Conservation (phyloP, 768 basidiomycete species). For the Chalciporus piperatus region DNA sequence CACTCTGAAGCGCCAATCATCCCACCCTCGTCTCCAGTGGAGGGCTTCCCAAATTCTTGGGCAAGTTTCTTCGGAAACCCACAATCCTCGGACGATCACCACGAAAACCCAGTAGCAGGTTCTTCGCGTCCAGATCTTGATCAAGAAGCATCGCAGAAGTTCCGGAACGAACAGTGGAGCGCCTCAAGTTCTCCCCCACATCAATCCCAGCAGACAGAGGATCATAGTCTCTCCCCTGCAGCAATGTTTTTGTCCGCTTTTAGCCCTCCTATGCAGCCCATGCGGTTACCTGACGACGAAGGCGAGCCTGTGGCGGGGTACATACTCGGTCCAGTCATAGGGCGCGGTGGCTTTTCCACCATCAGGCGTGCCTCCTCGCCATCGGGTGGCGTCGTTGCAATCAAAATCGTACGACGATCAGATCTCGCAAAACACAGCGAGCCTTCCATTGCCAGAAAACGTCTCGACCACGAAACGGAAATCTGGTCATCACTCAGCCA, state of each 20-base stretch:
- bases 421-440: constrained; percentile 54
- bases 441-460: constrained; percentile 46
- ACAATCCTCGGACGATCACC: constrained; percentile 2
- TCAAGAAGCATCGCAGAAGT: constrained; percentile 20
- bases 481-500: constrained; percentile 78
- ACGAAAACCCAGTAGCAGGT: background rate
- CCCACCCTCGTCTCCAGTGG: constrained; percentile 4
- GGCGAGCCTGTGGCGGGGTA: constrained; percentile 70
- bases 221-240: constrained; percentile 53
- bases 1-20: background rate
- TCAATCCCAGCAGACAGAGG: constrained; percentile 12
- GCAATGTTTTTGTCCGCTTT: constrained; percentile 73
- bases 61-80: background rate
- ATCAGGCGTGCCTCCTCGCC: constrained; percentile 68
- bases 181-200: background rate
- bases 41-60: constrained; percentile 14
- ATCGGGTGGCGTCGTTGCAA: constrained; percentile 68
- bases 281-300: constrained; percentile 56
- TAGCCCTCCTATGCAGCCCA: constrained; percentile 37
- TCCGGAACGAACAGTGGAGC: constrained; percentile 7
- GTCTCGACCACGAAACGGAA: constrained; percentile 65
- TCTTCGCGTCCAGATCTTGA: constrained; percentile 26
- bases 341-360: constrained; percentile 78
- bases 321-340: constrained; percentile 71
- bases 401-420: constrained; percentile 74